phyloP scores from a whole-genome alignment of 2,329 filamentous ascomycete genomes.

The Xylariaceae sp. region DNA sequence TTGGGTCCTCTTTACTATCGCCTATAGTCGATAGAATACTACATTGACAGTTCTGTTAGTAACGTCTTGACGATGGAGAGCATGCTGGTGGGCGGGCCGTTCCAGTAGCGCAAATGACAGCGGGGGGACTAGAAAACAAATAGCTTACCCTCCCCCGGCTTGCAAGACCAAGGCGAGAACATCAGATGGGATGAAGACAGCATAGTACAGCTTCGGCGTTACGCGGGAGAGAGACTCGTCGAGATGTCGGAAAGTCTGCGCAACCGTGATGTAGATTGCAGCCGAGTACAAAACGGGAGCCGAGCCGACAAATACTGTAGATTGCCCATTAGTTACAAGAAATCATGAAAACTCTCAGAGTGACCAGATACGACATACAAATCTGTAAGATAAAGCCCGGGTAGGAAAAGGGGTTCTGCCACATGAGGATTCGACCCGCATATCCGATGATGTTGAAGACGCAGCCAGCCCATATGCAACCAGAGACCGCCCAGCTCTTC shows the following conservation, averaged over 20 bases:
- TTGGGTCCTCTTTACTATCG: conserved; percentile 41
- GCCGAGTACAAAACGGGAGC: conserved; percentile 56
- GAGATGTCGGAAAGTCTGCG: conserved; percentile 31
- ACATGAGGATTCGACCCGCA: conserved; percentile 53
- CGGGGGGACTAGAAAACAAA: no score
- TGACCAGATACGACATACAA: conserved; percentile 32
- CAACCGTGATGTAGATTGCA: conserved; percentile 60
- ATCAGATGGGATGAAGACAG: conserved; percentile 38
- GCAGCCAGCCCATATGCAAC: conserved; percentile 53
- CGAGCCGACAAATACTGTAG: conserved; percentile 53
- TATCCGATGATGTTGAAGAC: conserved; percentile 60
- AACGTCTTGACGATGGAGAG: conserved; percentile 32
- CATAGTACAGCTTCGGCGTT: conserved; percentile 26
- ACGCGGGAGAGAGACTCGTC: conserved; percentile 25
- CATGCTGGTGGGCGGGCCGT: not conserved
- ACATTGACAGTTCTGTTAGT: conserved; percentile 25
- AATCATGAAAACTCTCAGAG: not conserved
- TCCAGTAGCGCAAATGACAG: no score
- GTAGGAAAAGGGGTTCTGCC: conserved; percentile 55
- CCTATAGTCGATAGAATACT: conserved; percentile 31
- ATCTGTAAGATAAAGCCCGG: conserved; percentile 64
- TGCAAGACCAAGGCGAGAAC: conserved; percentile 41
- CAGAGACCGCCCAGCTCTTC: conserved; percentile 46
- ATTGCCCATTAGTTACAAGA: not conserved
- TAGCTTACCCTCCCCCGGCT: conserved; percentile 35